These are phyloP conservation scores for Neltuma alba DNA, from an alignment of 306 rosid genomes.

Conservation along the genomic window DNA sequence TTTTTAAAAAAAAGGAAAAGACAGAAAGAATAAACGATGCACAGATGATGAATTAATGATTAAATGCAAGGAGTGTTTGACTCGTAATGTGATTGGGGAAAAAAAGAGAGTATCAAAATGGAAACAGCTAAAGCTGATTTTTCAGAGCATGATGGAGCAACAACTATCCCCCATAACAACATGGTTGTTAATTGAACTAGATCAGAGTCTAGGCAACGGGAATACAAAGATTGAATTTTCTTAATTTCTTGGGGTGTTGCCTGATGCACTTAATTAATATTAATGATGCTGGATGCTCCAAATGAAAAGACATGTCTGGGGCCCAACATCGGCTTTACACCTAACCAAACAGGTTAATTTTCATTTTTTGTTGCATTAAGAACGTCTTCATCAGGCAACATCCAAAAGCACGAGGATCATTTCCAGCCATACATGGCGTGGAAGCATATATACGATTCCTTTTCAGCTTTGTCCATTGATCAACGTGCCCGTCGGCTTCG, in stretches of 20 bases:
- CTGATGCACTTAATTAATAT: neutral
- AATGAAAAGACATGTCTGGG: neutral
- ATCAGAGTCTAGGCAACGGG: neutral
- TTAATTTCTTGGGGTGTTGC: neutral
- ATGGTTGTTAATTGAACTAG: neutral
- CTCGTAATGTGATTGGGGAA: neutral
- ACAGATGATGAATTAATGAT: neutral
- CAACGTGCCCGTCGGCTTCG: neutral
- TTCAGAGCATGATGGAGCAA: neutral
- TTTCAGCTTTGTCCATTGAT: neutral
- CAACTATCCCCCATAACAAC: neutral
- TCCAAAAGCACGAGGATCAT: neutral
- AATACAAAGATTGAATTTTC: neutral
- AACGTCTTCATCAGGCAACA: neutral
- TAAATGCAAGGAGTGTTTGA: neutral
- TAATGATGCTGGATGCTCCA: neutral
- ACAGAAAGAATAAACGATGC: neutral
- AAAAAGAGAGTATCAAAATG: neutral
- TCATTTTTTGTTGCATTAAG: neutral
- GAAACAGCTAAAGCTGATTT: conserved; percentile 9
- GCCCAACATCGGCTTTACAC: neutral
- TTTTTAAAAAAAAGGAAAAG: neutral
- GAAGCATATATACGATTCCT: neutral
- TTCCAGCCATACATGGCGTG: neutral
- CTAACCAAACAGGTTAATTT: neutral